phyloP scores from a whole-genome alignment of 441 rosid species.

The Geranium incanum region DNA sequence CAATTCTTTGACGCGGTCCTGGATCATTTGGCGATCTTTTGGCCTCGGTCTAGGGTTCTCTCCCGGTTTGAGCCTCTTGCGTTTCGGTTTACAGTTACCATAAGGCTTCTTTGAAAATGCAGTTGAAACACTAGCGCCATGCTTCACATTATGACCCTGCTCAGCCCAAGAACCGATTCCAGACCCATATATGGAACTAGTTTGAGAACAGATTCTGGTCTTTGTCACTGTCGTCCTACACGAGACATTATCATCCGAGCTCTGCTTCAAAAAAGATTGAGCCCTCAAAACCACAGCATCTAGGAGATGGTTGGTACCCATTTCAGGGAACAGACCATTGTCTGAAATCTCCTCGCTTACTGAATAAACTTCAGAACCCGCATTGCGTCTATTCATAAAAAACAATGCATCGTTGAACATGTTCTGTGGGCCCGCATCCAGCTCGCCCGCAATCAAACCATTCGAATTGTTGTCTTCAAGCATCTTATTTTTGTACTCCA shows the following conservation, averaged over 20 bases:
- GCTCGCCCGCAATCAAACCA: constrained; percentile 14
- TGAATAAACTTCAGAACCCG: not conserved
- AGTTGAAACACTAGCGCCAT: constrained; percentile 44
- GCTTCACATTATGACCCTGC: constrained; percentile 45
- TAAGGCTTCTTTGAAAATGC: constrained; percentile 59
- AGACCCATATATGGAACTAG: constrained; percentile 50
- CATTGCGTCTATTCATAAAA: constrained; percentile 32
- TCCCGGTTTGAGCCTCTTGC: constrained; percentile 84
- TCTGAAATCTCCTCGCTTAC: no score
- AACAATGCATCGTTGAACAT: constrained; percentile 31
- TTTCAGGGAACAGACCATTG: no score
- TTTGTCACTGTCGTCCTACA: constrained; percentile 62
- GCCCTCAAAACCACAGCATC: constrained; percentile 85
- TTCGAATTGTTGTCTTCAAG: constrained; percentile 29
- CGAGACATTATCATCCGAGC: constrained; percentile 59
- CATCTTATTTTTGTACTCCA: constrained; percentile 54
- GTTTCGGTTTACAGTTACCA: constrained; percentile 53
- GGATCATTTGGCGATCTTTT: constrained; percentile 96
- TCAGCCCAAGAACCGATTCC: constrained; percentile 83
- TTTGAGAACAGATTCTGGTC: constrained; percentile 43
- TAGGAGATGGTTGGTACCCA: constrained; percentile 55
- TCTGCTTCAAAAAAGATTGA: constrained; percentile 49
- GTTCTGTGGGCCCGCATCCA: constrained; percentile 1
- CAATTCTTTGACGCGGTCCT: constrained; percentile 94
- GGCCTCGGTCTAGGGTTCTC: constrained; percentile 96